A percentile compares a stretch with the other conserved stretches of the same genome.
phyloP scores from a whole-genome alignment of 2,329 filamentous ascomycete genomes.

The Huntiella bhutanensis region DNA sequence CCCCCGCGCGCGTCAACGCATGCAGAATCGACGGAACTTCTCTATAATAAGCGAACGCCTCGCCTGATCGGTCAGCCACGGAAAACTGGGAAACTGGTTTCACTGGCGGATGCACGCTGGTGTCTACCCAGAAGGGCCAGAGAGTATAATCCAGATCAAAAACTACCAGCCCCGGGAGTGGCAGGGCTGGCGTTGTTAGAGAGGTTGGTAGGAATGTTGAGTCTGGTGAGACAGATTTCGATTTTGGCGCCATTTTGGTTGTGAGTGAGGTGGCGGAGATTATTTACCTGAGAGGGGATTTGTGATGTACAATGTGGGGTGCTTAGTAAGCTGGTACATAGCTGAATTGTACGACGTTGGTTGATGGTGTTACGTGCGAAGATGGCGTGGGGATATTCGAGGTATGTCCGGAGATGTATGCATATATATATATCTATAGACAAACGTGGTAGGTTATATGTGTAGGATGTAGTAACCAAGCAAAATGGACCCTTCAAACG shows the following conservation, averaged over 20 bases:
- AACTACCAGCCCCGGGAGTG: slow-evolving; percentile 65
- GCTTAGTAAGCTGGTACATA: neutral
- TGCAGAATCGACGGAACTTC: slow-evolving; percentile 50
- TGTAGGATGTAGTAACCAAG: too few relatives aligned
- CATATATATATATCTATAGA: too few relatives aligned
- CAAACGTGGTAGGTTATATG: too few relatives aligned
- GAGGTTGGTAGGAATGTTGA: slow-evolving; percentile 20
- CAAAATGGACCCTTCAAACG: too few relatives aligned
- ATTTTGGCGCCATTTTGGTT: slow-evolving; percentile 11
- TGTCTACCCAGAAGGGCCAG: slow-evolving; percentile 99
- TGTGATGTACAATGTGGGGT: neutral
- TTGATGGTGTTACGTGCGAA: too few relatives aligned
- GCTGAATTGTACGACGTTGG: neutral
- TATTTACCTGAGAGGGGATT: neutral
- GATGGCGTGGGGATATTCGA: neutral
- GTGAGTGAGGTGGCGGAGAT: neutral
- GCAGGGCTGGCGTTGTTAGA: slow-evolving; percentile 34
- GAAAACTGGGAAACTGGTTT: slow-evolving; percentile 24
- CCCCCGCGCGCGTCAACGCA: slow-evolving; percentile 29
- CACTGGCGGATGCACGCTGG: slow-evolving; percentile 63
- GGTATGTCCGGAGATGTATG: neutral
- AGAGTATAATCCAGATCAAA: slow-evolving; percentile 97
- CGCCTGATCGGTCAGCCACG: slow-evolving; percentile 37
- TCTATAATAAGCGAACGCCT: slow-evolving; percentile 50
- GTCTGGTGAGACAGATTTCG: slow-evolving; percentile 13